These are phyloP conservation scores for Acanthamoeba lugdunensis DNA, from an alignment of 208 protist genomes.

Conservation along the genomic window DNA sequence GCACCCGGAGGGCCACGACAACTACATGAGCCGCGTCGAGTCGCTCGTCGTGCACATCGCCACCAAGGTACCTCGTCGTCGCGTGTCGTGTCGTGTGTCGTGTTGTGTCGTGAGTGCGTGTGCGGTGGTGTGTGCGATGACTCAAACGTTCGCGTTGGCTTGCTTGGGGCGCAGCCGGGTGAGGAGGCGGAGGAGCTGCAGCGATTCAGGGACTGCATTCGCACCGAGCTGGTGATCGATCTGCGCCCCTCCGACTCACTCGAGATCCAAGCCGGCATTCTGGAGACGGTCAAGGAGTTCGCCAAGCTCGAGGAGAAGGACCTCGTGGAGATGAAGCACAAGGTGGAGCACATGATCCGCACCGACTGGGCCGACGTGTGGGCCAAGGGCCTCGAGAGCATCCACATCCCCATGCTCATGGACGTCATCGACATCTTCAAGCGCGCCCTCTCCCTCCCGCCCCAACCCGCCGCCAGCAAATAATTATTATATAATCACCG, in stretches of 20 bases:
- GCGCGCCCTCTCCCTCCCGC: not conserved
- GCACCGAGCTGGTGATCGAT: not conserved
- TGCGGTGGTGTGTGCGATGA: not conserved
- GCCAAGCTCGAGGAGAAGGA: not conserved
- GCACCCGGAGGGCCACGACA: not conserved
- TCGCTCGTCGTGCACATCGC: not conserved
- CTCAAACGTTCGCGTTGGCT: too few species aligned
- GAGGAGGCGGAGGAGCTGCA: not conserved
- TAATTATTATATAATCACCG: not conserved
- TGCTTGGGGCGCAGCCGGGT: not conserved
- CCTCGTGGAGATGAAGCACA: not conserved
- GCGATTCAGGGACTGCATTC: not conserved
- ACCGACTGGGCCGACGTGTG: constrained; percentile 37
- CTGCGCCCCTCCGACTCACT: not conserved
- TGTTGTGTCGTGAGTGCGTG: not conserved
- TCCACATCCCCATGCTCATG: constrained; percentile 23
- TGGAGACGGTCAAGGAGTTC: not conserved
- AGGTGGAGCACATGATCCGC: not conserved
- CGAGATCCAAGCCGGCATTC: not conserved
- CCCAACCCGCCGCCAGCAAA: not conserved
- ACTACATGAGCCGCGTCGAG: constrained; percentile 9
- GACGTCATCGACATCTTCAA: not conserved
- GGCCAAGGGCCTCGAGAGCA: constrained; percentile 14
- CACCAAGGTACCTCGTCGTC: not conserved
- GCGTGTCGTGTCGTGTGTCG: too few species aligned